phyloP scores from a whole-genome alignment of 106 monocot species.

The Dendrobium huoshanense region DNA sequence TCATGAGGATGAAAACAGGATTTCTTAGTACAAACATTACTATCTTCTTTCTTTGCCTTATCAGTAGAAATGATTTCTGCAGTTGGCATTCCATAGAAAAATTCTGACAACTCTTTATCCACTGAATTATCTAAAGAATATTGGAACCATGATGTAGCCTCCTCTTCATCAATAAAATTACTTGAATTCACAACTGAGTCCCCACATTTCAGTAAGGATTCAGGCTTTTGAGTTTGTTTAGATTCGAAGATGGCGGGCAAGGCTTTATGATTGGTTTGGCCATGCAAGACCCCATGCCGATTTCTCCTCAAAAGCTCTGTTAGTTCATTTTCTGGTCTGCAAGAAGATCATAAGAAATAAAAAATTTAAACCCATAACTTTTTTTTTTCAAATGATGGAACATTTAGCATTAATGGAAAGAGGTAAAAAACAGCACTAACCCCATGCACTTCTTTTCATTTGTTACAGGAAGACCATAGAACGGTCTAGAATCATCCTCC shows the following conservation, averaged over 20 bases:
- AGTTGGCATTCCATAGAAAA: slow-evolving; percentile 40
- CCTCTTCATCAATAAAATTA: slow-evolving; percentile 33
- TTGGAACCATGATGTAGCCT: slow-evolving; percentile 51
- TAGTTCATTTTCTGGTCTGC: slow-evolving; percentile 47
- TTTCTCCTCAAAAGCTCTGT: slow-evolving; percentile 65
- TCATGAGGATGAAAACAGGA: slow-evolving; percentile 3
- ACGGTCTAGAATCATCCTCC: slow-evolving; percentile 23
- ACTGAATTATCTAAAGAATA: slow-evolving; percentile 53
- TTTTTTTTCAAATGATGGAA: background rate
- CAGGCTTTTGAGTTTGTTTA: slow-evolving; percentile 20
- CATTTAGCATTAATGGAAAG: background rate
- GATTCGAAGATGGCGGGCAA: background rate
- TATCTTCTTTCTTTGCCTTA: slow-evolving; percentile 12
- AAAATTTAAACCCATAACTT: background rate
- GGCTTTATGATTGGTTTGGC: slow-evolving; percentile 34
- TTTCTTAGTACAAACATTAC: slow-evolving; percentile 2
- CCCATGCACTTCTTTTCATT: slow-evolving; percentile 22
- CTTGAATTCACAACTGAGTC: slow-evolving; percentile 7
- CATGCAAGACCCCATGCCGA: slow-evolving; percentile 60
- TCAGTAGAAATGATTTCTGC: slow-evolving; percentile 7
- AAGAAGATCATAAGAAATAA: background rate
- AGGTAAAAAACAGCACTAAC: slow-evolving; percentile 10
- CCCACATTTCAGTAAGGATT: background rate
- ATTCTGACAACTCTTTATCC: slow-evolving; percentile 50
- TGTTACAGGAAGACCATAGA: slow-evolving; percentile 8